Conservation (phyloP, 2,329 filamentous ascomycete genomes). For the Lojkania enalia region DNA sequence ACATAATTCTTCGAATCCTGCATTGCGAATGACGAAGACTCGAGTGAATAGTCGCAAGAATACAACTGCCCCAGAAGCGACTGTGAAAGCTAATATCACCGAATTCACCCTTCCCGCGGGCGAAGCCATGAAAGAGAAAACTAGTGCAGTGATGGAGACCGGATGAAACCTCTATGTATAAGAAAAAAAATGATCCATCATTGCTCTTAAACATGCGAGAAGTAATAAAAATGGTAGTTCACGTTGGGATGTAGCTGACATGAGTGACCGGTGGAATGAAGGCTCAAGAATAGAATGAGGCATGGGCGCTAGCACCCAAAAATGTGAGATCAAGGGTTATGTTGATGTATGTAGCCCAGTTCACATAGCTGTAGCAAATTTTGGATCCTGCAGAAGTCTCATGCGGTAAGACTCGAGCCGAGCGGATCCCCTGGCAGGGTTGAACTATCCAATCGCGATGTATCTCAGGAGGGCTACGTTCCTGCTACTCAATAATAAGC, state of each 20-base stretch:
- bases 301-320: neutral
- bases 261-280: constrained; percentile 7
- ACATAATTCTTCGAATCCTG: constrained; percentile 34
- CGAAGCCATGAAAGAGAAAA: constrained; percentile 20
- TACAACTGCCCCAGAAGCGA: constrained; percentile 33
- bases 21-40: constrained; percentile 26
- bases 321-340: neutral
- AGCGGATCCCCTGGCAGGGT: constrained; percentile 7
- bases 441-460: neutral
- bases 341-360: neutral
- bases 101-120: constrained; percentile 37
- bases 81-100: constrained; percentile 36
- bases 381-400: constrained; percentile 4
- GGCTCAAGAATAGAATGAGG: constrained; percentile 10
- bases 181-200: constrained; percentile 8
- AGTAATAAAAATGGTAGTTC: constrained; percentile 7
- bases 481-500: neutral
- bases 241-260: constrained; percentile 10
- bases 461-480: neutral
- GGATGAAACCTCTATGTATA: constrained; percentile 14
- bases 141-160: constrained; percentile 5
- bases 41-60: constrained; percentile 38
- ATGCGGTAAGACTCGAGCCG: constrained; percentile 18
- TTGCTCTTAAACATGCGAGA: constrained; percentile 4
- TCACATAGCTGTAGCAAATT: neutral